Percentiles rank a stretch among this genome's conserved stretches.
These are phyloP conservation scores for Russula abietina DNA, from an alignment of 768 basidiomycete genomes.

Conservation along the genomic window DNA sequence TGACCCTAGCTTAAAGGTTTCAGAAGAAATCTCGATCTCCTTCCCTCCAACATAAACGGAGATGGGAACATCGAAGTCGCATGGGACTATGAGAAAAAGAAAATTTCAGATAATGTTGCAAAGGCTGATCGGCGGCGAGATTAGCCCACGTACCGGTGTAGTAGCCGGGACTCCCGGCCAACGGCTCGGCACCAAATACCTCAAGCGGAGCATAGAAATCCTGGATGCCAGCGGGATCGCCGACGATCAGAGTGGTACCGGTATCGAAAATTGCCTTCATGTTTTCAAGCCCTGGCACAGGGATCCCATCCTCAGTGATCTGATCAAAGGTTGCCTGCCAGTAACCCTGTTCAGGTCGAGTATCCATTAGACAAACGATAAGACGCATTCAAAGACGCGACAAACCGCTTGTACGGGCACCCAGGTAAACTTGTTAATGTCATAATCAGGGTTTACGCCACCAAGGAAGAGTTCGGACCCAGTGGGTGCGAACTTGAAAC, in stretches of 20 bases:
- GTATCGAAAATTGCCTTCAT: slow-evolving; percentile 22
- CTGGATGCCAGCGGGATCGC: slow-evolving; percentile 13
- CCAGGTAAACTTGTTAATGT: slow-evolving; percentile 7
- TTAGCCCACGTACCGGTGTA: neutral
- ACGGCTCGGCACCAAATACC: neutral
- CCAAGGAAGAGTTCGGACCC: slow-evolving; percentile 25
- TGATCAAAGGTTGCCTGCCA: slow-evolving; percentile 24
- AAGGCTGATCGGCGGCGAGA: neutral
- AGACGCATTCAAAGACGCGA: neutral
- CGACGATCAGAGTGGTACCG: slow-evolving; percentile 27
- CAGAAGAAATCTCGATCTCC: neutral
- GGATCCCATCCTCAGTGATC: neutral
- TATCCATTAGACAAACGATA: neutral
- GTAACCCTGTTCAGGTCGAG: slow-evolving; percentile 10
- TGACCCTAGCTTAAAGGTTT: neutral
- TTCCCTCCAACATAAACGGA: neutral
- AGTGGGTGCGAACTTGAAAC: slow-evolving; percentile 40
- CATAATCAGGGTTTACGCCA: neutral
- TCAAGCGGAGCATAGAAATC: slow-evolving; percentile 11
- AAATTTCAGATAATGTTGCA: neutral
- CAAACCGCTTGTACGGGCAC: slow-evolving; percentile 6
- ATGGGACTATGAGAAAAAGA: neutral
- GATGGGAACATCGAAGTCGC: neutral
- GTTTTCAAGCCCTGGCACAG: neutral
- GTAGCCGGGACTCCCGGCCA: too few species aligned